Percentiles rank a stretch among this genome's conserved stretches.
These are phyloP conservation scores for Hyphopichia homilentoma DNA, from an alignment of 805 yeast species.

Conservation along the genomic window DNA sequence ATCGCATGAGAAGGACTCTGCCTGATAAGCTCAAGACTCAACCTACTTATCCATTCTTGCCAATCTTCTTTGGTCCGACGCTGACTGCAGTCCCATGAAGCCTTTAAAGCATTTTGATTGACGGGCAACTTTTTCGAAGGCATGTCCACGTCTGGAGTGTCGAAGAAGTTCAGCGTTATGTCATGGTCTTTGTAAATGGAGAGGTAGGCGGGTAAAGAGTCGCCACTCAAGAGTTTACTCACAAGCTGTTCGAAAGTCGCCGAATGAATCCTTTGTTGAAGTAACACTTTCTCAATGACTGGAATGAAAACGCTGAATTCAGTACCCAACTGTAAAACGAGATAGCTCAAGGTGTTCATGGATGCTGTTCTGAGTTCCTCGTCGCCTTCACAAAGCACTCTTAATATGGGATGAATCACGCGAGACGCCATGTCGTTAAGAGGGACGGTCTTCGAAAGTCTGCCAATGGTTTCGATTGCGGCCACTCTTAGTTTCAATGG, in stretches of 20 bases:
- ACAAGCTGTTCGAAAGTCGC: conserved; percentile 79
- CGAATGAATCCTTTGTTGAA: conserved; percentile 62
- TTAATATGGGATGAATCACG: conserved; percentile 78
- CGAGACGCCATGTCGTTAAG: conserved; percentile 87
- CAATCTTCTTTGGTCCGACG: conserved; percentile 91
- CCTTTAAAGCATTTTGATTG: conserved; percentile 59
- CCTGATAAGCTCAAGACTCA: conserved; percentile 79
- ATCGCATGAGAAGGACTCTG: conserved; percentile 94
- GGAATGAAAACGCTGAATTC: conserved; percentile 88
- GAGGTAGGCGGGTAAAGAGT: conserved; percentile 77
- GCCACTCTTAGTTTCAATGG: conserved; percentile 61
- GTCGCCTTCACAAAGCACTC: conserved; percentile 52
- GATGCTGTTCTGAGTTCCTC: conserved; percentile 64
- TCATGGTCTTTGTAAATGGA: conserved; percentile 63
- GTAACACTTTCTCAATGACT: conserved; percentile 63
- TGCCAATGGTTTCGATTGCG: conserved; percentile 81
- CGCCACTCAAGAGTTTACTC: conserved; percentile 72
- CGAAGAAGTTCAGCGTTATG: conserved; percentile 34
- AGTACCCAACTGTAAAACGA: conserved; percentile 75
- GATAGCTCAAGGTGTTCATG: conserved; percentile 74
- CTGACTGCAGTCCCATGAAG: conserved; percentile 90
- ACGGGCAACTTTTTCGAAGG: conserved; percentile 73
- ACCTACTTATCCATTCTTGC: conserved; percentile 94
- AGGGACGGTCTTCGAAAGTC: conserved; percentile 66
- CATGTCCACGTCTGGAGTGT: conserved; percentile 60